Percentiles rank a stretch among this genome's conserved stretches.
phyloP scores from a whole-genome alignment of 495 filamentous ascomycete species.

The Trichocladium antarcticum region DNA sequence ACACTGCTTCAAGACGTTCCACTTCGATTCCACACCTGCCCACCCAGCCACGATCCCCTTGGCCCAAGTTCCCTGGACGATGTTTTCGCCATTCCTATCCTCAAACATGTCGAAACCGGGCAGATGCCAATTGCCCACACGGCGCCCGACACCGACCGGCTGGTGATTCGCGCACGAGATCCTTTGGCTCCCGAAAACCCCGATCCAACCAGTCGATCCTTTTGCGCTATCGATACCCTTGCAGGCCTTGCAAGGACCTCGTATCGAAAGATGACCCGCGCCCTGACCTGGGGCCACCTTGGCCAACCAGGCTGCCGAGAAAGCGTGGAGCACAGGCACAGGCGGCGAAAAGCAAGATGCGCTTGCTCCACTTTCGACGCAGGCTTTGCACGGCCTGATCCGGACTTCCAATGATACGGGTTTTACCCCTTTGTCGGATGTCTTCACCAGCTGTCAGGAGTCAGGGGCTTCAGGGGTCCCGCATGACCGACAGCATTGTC shows the following conservation, averaged over 20 bases:
- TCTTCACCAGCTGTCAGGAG: no score
- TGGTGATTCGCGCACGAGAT: not conserved
- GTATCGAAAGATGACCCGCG: not conserved
- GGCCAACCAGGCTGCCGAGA: not conserved
- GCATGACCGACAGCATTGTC: no score
- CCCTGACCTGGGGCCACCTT: not conserved
- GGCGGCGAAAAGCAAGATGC: slow-evolving; percentile 2
- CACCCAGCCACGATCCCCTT: no score
- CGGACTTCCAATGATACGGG: not conserved
- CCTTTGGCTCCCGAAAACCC: not conserved
- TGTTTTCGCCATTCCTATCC: no score
- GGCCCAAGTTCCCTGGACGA: no score
- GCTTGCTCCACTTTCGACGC: not conserved
- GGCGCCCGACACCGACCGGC: not conserved
- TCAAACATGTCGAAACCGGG: no score
- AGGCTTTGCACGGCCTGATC: not conserved
- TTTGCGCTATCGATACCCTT: not conserved
- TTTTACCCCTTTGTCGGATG: no score
- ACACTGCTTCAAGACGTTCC: no score
- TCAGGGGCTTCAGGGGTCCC: no score
- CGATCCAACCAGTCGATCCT: not conserved
- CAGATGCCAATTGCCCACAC: not conserved
- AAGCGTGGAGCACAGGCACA: not conserved
- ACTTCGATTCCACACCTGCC: no score
- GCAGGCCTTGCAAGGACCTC: not conserved